Conservation (phyloP, 2,329 filamentous ascomycete genomes). For the Fusarium liriodendri region DNA sequence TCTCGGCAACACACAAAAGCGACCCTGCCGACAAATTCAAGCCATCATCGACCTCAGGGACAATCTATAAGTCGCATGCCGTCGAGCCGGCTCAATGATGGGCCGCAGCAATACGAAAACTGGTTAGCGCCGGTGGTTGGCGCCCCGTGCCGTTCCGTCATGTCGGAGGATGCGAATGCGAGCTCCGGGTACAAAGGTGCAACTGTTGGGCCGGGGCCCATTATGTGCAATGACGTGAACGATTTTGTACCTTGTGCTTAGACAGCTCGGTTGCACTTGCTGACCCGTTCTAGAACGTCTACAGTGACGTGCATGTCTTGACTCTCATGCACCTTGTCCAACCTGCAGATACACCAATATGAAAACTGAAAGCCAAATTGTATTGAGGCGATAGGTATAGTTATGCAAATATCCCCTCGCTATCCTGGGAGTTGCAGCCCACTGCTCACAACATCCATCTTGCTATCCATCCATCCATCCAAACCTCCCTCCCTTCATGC, state of each 20-base stretch:
- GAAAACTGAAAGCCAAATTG: slow-evolving; percentile 1
- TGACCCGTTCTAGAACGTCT: background rate
- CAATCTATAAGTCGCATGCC: background rate
- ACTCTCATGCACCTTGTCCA: background rate
- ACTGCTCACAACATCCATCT: slow-evolving; percentile 38
- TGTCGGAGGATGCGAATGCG: slow-evolving; percentile 25
- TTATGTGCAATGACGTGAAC: background rate
- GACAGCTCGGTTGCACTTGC: background rate
- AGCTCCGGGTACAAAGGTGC: background rate
- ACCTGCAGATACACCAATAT: background rate
- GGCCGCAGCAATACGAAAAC: slow-evolving; percentile 31
- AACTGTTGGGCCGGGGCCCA: background rate
- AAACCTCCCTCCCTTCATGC: slow-evolving; percentile 13
- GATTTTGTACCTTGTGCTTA: background rate
- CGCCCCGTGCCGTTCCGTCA: background rate
- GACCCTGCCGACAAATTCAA: background rate
- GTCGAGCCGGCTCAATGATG: slow-evolving; percentile 14
- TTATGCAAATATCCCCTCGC: slow-evolving; percentile 35
- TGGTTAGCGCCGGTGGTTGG: slow-evolving; percentile 26
- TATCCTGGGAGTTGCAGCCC: slow-evolving; percentile 38
- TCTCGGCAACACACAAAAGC: background rate
- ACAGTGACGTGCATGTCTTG: background rate
- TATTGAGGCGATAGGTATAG: slow-evolving; percentile 35
- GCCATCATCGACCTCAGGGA: background rate
- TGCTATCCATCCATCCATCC: slow-evolving; percentile 19